Percentiles rank a stretch among this genome's conserved stretches.
Evolutionary conservation across 2,329 filamentous ascomycete genomes (phyloP).

Genomic region (Ophiostoma australiae): DNA sequence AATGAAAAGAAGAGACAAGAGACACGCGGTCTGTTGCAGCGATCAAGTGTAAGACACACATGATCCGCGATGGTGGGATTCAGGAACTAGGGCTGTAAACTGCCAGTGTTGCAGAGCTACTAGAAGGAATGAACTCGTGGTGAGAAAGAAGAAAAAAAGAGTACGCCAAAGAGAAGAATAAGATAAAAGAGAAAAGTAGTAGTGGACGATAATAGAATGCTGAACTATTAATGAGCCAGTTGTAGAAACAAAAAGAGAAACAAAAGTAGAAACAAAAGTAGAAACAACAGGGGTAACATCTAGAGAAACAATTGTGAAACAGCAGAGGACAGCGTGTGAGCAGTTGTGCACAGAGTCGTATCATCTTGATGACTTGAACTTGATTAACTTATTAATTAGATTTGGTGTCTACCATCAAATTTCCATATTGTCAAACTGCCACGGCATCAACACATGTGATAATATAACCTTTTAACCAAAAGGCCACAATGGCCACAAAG

Average conservation of each 20-base stretch:
- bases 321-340: background rate
- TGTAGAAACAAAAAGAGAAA: background rate
- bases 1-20: conserved; percentile 2
- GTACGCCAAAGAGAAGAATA: background rate
- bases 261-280: background rate
- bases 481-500: background rate
- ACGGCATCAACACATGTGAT: too few species aligned
- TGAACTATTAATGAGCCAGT: background rate
- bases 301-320: background rate
- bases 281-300: background rate
- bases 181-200: background rate
- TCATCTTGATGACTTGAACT: background rate
- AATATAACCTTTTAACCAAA: background rate
- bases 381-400: background rate
- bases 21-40: conserved; percentile 1
- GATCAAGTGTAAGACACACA: conserved; percentile 6
- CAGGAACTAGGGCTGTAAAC: background rate
- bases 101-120: background rate
- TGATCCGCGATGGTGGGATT: background rate
- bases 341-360: background rate
- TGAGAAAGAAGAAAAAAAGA: background rate
- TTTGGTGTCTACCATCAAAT: background rate
- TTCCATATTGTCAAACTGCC: too few species aligned
- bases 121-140: background rate
- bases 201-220: background rate